Evolutionary conservation across 1,284 basidiomycete species (phyloP), one percentile per base, ranked within the genome.

Genomic region (Ustilago tritici): DNA sequence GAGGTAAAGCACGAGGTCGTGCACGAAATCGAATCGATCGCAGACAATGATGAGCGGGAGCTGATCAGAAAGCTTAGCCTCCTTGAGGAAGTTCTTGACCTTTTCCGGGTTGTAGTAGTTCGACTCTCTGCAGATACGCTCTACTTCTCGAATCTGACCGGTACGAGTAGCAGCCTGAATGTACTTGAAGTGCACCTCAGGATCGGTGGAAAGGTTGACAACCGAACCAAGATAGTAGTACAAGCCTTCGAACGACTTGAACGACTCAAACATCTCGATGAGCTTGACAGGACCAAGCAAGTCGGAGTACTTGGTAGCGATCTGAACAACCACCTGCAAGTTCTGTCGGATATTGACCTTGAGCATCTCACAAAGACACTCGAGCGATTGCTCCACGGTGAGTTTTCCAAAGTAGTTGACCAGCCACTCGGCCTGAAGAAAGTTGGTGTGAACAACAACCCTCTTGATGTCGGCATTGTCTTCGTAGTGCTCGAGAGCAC

Each of bases 111-210:
- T 97, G 90, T 99, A 99, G 88, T 89, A 90, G 88, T 99, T 98
- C 87, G 93, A 95, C 89, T 99, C 97, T 75, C 97, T 91, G 87
- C 95, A 97, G 84, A 99, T 96, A 68, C 97, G 94, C 88, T 99
- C 97, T 72, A 99, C 97, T 87, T 99, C 97, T 70, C 97, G 92
- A 84, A 99, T 95, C 87, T 99, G 97, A 52, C 96, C 96, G 23
- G 97, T 99, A 50, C 97, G 92, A 2, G 95, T 98, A 11, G 97
- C 97, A 38, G 97, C 97, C 87, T 99, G 97, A 84, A 99, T 98
- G 88, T 99, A 99, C 90, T 99, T 99, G 92, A 98, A 99, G 89
- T 98, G 94, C 3, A 99, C 97, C 87, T 99, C 97, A 17, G 94
- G 90, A 87, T 99, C 97, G 86, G 94, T 91, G 86, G 92, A 94